These are phyloP conservation scores for Backusella circina DNA, from an alignment of 192 early-diverging fungal genomes.

Conservation along the genomic window DNA sequence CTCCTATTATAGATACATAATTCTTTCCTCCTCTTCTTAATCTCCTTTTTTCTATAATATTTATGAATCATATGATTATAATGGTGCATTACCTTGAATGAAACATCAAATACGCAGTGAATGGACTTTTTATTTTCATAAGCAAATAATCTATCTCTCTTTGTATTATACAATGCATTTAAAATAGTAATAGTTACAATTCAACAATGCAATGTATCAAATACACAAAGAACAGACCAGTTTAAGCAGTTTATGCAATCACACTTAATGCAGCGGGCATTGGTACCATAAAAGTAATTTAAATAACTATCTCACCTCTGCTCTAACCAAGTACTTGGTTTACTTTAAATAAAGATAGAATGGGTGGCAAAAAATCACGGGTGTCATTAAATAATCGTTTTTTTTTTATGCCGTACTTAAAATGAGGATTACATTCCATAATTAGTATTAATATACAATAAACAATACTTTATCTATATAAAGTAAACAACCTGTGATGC, in stretches of 20 bases:
- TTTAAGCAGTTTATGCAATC: not conserved
- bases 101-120: not conserved
- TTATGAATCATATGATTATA: not conserved
- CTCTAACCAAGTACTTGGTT: not conserved
- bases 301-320: not conserved
- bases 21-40: too few relatives aligned
- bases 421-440: not conserved
- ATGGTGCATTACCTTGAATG: not conserved
- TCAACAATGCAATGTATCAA: not conserved
- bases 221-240: not conserved
- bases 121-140: not conserved
- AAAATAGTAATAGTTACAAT: not conserved
- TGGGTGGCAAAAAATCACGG: not conserved
- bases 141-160: not conserved
- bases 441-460: not conserved
- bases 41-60: not conserved
- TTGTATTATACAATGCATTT: not conserved
- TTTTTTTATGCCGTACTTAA: not conserved
- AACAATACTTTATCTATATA: not conserved
- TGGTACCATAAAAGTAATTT: not conserved
- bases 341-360: not conserved
- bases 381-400: not conserved
- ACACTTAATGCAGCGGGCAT: not conserved
- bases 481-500: not conserved
- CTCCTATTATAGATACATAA: not conserved